Base-by-base conservation (phyloP, 805 yeast species). In the Ogataea populi-albae region DNA sequence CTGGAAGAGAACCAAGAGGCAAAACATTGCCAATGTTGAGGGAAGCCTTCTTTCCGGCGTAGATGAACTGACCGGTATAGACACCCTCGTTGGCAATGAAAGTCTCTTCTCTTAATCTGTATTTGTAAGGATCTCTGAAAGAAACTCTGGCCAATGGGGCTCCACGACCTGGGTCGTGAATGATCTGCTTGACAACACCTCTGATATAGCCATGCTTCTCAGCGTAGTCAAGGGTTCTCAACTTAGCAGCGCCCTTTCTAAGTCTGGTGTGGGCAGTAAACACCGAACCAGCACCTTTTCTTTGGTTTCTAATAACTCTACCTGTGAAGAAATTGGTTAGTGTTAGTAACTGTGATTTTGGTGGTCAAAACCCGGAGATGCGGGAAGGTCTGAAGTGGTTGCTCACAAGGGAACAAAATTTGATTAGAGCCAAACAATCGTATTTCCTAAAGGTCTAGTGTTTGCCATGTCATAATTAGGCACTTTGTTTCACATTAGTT, bases 281-380 rank as follows among this genome's bases (percentile, higher is more conserved):
- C 82, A 93, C 88, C 66, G 98, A 91, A 71, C 98, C 98, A 75
- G 96, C 96, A 85, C 98, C 98, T 81, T 93, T 93, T 88, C 99
- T 89, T 84, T 93, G 99, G 84, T 93, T 93, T 80, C 98, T 95
- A 81, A 93, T 93, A 77, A 93, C 99, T 84, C 98, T 87, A 86
- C 96, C 96, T 80, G 34, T 50, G 37, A 32, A 39, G 31, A 30
- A n/a, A n/a, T n/a, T n/a, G n/a, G n/a, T n/a, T n/a, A n/a, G n/a
- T n/a, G n/a, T n/a, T n/a, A n/a, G n/a, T n/a, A n/a, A n/a, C n/a
- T n/a, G n/a, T n/a, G n/a, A n/a, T n/a, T n/a, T n/a, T n/a, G n/a
- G n/a, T n/a, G n/a, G n/a, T n/a, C n/a, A n/a, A n/a, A n/a, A n/a
- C n/a, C n/a, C n/a, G n/a, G n/a, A n/a, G n/a, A n/a, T n/a, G n/a